These are phyloP conservation scores for Yamadazyma kitorensis DNA, from an alignment of 805 yeast species.

Conservation along the genomic window DNA sequence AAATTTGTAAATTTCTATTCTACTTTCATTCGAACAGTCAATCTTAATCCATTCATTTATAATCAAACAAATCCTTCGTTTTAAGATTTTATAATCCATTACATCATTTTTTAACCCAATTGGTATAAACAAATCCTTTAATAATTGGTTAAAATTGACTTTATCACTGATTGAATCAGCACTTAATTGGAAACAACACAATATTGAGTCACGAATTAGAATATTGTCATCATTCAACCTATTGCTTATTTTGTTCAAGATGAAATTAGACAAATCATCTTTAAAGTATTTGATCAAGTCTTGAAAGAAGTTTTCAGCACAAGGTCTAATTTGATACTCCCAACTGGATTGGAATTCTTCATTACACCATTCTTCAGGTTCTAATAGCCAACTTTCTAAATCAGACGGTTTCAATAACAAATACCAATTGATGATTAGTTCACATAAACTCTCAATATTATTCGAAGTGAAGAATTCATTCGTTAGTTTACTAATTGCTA, in stretches of 20 bases:
- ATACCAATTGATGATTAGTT: conserved; percentile 69
- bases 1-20: conserved; percentile 57
- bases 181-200: conserved; percentile 81
- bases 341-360: conserved; percentile 75
- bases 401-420: conserved; percentile 72
- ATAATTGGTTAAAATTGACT: conserved; percentile 66
- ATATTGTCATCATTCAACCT: conserved; percentile 46
- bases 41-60: conserved; percentile 79
- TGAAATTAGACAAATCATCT: conserved; percentile 48
- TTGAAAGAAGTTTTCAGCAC: conserved; percentile 82
- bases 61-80: conserved; percentile 73
- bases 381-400: conserved; percentile 74
- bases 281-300: conserved; percentile 67
- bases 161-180: conserved; percentile 60
- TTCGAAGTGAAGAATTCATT: conserved; percentile 56
- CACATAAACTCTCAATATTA: conserved; percentile 56
- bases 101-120: conserved; percentile 49
- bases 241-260: conserved; percentile 57
- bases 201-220: conserved; percentile 71
- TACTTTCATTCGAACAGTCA: conserved; percentile 56
- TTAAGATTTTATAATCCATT: conserved; percentile 55
- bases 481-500: conserved; percentile 52
- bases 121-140: conserved; percentile 64
- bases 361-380: conserved; percentile 91
- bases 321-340: conserved; percentile 82